phyloP scores from a whole-genome alignment of 768 basidiomycete genomes.

The Mycena belliarum region DNA sequence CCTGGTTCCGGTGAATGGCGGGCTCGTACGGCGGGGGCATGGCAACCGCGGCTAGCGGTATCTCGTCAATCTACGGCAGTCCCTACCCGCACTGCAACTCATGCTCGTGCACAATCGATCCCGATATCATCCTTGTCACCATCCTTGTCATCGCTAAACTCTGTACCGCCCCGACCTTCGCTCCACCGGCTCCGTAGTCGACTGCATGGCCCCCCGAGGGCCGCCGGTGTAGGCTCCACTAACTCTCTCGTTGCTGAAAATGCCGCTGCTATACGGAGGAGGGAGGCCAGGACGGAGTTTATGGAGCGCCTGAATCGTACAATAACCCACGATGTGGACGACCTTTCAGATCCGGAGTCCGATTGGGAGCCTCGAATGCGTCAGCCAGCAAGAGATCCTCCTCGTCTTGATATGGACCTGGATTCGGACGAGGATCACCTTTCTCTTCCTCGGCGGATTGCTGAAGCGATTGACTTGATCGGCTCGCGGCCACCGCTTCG shows the following conservation, averaged over 20 bases:
- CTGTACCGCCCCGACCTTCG: slow-evolving; percentile 10
- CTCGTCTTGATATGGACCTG: not conserved
- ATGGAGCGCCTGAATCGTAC: slow-evolving; percentile 24
- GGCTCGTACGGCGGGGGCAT: not conserved
- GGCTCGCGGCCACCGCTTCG: not conserved
- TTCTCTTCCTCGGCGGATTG: not conserved
- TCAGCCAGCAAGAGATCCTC: not conserved
- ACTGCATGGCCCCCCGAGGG: slow-evolving; percentile 23
- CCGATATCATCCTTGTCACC: slow-evolving; percentile 11
- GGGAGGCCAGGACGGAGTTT: slow-evolving; percentile 38
- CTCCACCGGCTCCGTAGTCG: slow-evolving; percentile 19
- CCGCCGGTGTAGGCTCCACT: slow-evolving; percentile 32
- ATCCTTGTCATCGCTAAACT: slow-evolving; percentile 1
- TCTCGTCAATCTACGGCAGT: slow-evolving; percentile 20
- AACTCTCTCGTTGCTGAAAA: slow-evolving; percentile 47
- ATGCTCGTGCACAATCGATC: slow-evolving; percentile 22
- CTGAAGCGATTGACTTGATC: not conserved
- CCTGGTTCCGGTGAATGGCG: slow-evolving; percentile 1
- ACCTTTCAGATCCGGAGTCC: slow-evolving; percentile 8
- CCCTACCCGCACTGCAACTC: slow-evolving; percentile 17
- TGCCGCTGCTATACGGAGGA: slow-evolving; percentile 42
- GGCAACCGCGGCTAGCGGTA: slow-evolving; percentile 17
- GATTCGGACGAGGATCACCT: slow-evolving; percentile 7
- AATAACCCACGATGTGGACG: slow-evolving; percentile 5
- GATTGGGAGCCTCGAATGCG: slow-evolving; percentile 3